Conservation (phyloP, 169 alveolate species). For the Cryptosporidium xiaoi region DNA sequence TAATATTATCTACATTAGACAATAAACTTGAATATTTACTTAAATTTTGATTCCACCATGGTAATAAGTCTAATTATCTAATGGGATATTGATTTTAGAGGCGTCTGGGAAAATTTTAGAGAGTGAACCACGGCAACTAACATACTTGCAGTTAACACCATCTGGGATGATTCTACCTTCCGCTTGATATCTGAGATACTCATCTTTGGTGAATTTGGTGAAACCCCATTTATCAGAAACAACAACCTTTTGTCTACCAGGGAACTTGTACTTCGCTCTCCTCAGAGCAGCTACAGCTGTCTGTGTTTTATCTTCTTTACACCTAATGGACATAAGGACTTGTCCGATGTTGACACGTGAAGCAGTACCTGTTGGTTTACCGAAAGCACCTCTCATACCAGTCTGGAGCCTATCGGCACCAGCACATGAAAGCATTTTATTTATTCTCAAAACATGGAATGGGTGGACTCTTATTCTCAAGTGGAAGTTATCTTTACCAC, state of each 20-base stretch:
- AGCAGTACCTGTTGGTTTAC: constrained; percentile 97
- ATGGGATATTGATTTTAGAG: constrained; percentile 49
- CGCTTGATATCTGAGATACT: constrained; percentile 92
- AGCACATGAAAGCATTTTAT: constrained; percentile 99
- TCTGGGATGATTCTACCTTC: constrained; percentile 92
- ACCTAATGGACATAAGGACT: constrained; percentile 94
- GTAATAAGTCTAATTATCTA: constrained; percentile 14
- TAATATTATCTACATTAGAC: too few relatives aligned
- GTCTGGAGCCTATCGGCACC: constrained; percentile 99
- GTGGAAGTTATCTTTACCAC: constrained; percentile 99
- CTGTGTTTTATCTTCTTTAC: constrained; percentile 82
- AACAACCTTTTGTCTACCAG: constrained; percentile 98
- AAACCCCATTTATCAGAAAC: constrained; percentile 98
- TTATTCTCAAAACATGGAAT: constrained; percentile 99
- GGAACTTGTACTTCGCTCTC: constrained; percentile 99
- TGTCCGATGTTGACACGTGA: constrained; percentile 97
- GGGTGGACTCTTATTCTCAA: constrained; percentile 99
- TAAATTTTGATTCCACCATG: too few relatives aligned
- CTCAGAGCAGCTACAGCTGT: constrained; percentile 95
- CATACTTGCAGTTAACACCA: constrained; percentile 91
- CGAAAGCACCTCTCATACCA: constrained; percentile 99
- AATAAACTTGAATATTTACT: too few relatives aligned
- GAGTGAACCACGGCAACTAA: constrained; percentile 78
- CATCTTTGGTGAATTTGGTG: constrained; percentile 94
- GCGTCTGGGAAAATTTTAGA: constrained; percentile 74